phyloP scores from a whole-genome alignment of 495 filamentous ascomycete species.

The Hypoxylon trugodes region DNA sequence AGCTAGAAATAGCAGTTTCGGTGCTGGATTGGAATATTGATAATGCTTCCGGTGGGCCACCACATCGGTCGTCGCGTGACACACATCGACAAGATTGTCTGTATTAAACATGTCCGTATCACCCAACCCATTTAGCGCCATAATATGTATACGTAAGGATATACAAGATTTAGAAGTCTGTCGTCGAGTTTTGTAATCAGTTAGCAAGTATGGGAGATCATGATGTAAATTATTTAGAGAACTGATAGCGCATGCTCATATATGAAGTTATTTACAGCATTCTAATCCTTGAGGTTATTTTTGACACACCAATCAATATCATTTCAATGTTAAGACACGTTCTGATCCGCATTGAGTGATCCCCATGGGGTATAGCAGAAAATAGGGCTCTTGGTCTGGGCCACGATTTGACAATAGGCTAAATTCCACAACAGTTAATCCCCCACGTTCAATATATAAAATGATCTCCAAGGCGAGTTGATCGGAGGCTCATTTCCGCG shows the following conservation, averaged over 20 bases:
- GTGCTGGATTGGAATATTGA: conserved; percentile 56
- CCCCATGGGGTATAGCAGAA: conserved; percentile 22
- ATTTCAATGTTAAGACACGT: conserved; percentile 6
- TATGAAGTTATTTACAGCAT: conserved; percentile 7
- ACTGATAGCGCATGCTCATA: conserved; percentile 2
- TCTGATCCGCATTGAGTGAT: conserved; percentile 8
- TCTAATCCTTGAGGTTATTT: conserved; percentile 7
- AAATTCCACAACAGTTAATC: conserved; percentile 25
- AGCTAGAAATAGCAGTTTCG: conserved; percentile 57
- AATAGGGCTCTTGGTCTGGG: neutral
- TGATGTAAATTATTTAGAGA: conserved; percentile 14
- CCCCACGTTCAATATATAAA: conserved; percentile 32
- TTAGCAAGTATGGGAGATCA: neutral
- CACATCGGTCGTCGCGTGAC: neutral
- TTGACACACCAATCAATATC: conserved; percentile 12
- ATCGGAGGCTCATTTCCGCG: conserved; percentile 40
- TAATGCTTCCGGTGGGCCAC: conserved; percentile 12
- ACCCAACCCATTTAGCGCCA: neutral
- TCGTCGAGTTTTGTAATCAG: neutral
- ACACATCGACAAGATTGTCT: neutral
- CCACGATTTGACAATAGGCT: conserved; percentile 38
- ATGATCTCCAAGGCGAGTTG: conserved; percentile 9
- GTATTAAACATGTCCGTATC: neutral
- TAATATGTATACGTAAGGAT: neutral
- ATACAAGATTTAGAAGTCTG: neutral